Conservation (phyloP, 768 basidiomycete genomes). For the Phlebiopsis flavidoalba region DNA sequence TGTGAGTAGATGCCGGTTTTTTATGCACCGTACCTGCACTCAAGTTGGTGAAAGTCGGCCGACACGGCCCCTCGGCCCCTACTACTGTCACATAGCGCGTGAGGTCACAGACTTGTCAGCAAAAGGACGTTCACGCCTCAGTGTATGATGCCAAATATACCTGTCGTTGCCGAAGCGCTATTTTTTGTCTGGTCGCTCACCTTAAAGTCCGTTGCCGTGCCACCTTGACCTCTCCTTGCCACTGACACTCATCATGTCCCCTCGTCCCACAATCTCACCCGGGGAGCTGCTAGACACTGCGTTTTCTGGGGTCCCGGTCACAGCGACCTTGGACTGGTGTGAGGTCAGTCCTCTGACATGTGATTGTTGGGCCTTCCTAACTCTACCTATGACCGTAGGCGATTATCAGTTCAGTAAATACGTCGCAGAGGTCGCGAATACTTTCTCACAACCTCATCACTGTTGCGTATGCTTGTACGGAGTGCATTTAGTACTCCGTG, state of each 20-base stretch:
- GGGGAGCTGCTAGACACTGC: conserved; percentile 4
- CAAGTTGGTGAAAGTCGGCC: background rate
- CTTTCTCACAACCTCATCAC: conserved; percentile 57
- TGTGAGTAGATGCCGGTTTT: no score
- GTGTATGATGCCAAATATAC: background rate
- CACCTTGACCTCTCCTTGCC: background rate
- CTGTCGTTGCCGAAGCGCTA: background rate
- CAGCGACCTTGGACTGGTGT: conserved; percentile 72
- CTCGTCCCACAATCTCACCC: conserved; percentile 3
- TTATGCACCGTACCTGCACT: background rate
- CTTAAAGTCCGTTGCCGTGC: background rate
- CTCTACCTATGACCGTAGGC: conserved; percentile 33
- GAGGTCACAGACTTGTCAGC: background rate
- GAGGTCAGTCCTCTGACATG: conserved; percentile 38
- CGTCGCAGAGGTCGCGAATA: conserved; percentile 73
- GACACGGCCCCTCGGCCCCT: background rate
- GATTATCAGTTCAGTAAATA: conserved; percentile 74
- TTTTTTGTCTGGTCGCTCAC: no score
- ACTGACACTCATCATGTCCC: conserved; percentile 8
- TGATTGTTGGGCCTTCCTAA: background rate
- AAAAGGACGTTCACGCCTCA: background rate
- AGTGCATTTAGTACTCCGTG: conserved; percentile 19
- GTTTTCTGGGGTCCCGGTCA: conserved; percentile 60
- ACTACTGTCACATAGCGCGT: background rate
- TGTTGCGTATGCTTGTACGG: conserved; percentile 37